A percentile compares a stretch with the other conserved stretches of the same genome.
These are phyloP conservation scores for Eragrostis tef DNA, from an alignment of 202 grass and related monocot genomes.

Conservation along the genomic window DNA sequence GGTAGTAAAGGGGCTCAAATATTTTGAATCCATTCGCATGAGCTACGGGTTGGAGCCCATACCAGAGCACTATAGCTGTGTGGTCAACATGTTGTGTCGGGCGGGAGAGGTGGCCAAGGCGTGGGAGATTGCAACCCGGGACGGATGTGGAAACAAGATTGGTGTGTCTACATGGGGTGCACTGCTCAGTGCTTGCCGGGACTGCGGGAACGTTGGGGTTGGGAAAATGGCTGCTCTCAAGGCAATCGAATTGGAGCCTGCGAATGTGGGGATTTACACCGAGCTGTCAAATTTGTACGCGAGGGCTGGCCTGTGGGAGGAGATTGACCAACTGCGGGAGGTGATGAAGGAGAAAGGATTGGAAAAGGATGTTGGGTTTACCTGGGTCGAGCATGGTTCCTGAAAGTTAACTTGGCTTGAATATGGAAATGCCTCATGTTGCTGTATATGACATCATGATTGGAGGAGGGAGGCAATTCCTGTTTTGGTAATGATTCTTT, in stretches of 20 bases:
- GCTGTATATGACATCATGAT: neutral
- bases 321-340: constrained; percentile 55
- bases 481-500: no score
- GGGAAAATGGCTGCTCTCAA: constrained; percentile 65
- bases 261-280: constrained; percentile 53
- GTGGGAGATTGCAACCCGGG: constrained; percentile 55
- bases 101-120: constrained; percentile 60
- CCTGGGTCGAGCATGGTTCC: constrained; percentile 50
- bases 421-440: neutral
- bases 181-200: constrained; percentile 60
- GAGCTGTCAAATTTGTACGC: constrained; percentile 74
- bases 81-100: constrained; percentile 64
- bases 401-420: constrained; percentile 15
- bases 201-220: constrained; percentile 43
- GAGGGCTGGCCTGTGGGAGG: constrained; percentile 58
- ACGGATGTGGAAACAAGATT: constrained; percentile 28
- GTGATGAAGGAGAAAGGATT: constrained; percentile 58
- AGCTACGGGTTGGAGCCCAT: constrained; percentile 49
- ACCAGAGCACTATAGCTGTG: constrained; percentile 57
- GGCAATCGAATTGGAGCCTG: constrained; percentile 63
- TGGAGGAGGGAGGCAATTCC: neutral
- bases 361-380: constrained; percentile 61
- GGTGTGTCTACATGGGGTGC: constrained; percentile 58
- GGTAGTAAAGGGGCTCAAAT: constrained; percentile 54
- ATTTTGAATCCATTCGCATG: constrained; percentile 52